phyloP scores from a whole-genome alignment of 768 basidiomycete genomes.

The Lepiota venenata region DNA sequence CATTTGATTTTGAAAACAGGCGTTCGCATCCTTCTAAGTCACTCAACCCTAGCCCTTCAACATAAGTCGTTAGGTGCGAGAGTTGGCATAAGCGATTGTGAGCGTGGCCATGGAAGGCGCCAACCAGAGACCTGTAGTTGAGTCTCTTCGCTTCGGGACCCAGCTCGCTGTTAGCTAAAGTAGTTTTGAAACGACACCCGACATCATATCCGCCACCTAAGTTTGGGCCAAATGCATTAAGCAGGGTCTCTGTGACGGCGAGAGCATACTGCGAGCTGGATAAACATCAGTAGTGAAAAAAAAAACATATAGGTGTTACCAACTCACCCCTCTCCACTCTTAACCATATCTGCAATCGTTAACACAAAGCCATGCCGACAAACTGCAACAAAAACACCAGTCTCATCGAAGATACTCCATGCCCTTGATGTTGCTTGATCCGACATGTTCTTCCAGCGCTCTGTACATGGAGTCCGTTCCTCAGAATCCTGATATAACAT shows the following conservation, averaged over 20 bases:
- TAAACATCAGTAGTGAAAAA: not conserved
- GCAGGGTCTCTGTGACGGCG: conserved; percentile 18
- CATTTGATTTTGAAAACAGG: conserved; percentile 22
- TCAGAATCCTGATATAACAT: not conserved
- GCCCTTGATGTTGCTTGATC: conserved; percentile 15
- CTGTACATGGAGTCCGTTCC: conserved; percentile 17
- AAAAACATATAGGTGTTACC: not conserved
- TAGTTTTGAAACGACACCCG: too few relatives aligned
- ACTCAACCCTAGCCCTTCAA: too few relatives aligned
- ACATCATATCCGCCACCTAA: conserved; percentile 27
- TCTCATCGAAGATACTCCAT: conserved; percentile 30
- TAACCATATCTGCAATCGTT: conserved; percentile 20
- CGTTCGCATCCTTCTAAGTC: conserved; percentile 24
- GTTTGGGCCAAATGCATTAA: conserved; percentile 17
- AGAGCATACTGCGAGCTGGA: conserved; percentile 25
- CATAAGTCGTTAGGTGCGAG: too few relatives aligned
- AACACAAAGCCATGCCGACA: conserved; percentile 27
- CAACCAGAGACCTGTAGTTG: too few relatives aligned
- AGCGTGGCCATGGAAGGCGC: too few relatives aligned
- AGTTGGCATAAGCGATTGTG: too few relatives aligned
- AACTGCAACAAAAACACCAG: conserved; percentile 23
- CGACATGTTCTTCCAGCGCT: conserved; percentile 21
- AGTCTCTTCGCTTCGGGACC: too few relatives aligned
- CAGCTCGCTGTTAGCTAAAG: too few relatives aligned
- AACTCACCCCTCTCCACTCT: conserved; percentile 3